These are phyloP conservation scores for Coffea eugenioides DNA, from an alignment of 257 asterid genomes.

Conservation along the genomic window DNA sequence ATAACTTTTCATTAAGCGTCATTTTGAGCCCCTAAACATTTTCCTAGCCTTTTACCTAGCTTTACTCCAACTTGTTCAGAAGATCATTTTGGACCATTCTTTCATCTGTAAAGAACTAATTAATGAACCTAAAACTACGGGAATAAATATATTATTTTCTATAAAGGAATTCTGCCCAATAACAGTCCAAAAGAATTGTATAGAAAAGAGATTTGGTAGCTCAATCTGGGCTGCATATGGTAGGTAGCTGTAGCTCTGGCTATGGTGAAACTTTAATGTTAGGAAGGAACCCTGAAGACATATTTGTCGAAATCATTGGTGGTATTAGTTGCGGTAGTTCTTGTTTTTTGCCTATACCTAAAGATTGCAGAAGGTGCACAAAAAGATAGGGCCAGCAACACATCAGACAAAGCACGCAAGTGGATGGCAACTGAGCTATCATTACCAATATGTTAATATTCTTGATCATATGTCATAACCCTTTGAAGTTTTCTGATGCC, in stretches of 20 bases:
- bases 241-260: slow-evolving; percentile 3
- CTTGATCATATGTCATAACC: background rate
- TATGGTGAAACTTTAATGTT: slow-evolving; percentile 8
- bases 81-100: no score
- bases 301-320: slow-evolving; percentile 1
- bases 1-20: background rate
- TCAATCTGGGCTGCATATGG: background rate
- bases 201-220: background rate
- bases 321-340: background rate
- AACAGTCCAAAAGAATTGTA: slow-evolving; percentile 21
- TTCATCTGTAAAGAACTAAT: no score
- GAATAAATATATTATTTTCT: no score
- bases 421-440: slow-evolving; percentile 11
- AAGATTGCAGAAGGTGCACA: slow-evolving; percentile 3
- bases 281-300: background rate
- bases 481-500: background rate
- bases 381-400: slow-evolving; percentile 11
- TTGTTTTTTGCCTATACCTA: slow-evolving; percentile 27
- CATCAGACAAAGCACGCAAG: background rate
- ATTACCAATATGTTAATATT: background rate
- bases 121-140: no score
- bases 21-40: background rate
- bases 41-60: no score
- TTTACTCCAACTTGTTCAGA: no score
- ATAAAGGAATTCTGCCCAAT: background rate